Conservation (phyloP, 179 eudicot species). For the Heliamphora pulchella region DNA sequence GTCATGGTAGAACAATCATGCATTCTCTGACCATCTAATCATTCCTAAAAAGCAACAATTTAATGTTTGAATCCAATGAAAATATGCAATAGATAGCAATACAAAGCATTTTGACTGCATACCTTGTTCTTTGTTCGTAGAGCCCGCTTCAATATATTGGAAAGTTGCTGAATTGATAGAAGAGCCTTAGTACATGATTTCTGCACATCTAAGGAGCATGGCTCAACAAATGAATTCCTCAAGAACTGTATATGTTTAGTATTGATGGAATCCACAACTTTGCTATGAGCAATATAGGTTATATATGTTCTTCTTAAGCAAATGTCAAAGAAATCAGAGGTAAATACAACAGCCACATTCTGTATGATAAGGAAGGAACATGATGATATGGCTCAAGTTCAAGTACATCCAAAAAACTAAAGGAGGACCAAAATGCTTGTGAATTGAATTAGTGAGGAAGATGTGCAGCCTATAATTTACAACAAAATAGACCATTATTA, state of each 20-base stretch:
- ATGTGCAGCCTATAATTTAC: no score
- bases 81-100: neutral
- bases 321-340: constrained; percentile 46
- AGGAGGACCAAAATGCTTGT: no score
- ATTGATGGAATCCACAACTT: constrained; percentile 38
- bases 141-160: constrained; percentile 56
- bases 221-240: constrained; percentile 47
- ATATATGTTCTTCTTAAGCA: constrained; percentile 60
- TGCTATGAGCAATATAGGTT: constrained; percentile 55
- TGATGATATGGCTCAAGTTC: constrained; percentile 29
- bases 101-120: constrained; percentile 13
- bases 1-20: no score
- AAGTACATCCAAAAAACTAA: no score
- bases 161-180: constrained; percentile 52
- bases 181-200: constrained; percentile 56
- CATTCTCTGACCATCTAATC: no score
- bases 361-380: constrained; percentile 55
- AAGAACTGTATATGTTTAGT: constrained; percentile 55
- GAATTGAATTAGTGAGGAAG: no score
- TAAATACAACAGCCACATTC: constrained; percentile 53
- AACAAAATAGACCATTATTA: no score
- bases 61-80: neutral
- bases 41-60: neutral
- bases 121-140: constrained; percentile 61
- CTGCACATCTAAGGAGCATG: constrained; percentile 68